Conservation (phyloP, 2,329 filamentous ascomycete species). For the Pleurostoma richardsiae region DNA sequence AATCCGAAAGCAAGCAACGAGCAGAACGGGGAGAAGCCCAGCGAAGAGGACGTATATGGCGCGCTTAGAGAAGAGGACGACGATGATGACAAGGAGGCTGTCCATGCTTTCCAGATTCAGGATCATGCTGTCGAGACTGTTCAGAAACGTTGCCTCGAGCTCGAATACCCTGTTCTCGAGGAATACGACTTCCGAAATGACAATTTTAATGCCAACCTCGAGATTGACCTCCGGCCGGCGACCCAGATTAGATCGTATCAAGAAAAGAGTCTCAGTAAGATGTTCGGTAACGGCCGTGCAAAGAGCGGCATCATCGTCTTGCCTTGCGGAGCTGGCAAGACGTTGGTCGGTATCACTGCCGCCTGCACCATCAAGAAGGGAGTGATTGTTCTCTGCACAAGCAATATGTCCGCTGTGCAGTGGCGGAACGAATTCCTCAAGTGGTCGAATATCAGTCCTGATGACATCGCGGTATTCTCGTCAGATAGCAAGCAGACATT, state of each 20-base stretch:
- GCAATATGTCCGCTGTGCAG: constrained; percentile 95
- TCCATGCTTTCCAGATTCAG: constrained; percentile 89
- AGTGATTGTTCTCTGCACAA: constrained; percentile 90
- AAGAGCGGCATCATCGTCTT: constrained; percentile 97
- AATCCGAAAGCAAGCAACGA: constrained; percentile 28
- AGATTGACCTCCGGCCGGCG: constrained; percentile 86
- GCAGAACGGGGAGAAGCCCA: constrained; percentile 43
- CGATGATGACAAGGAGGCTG: constrained; percentile 79
- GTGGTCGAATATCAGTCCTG: constrained; percentile 92
- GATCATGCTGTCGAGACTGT: constrained; percentile 79
- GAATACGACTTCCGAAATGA: constrained; percentile 98
- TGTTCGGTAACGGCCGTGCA: constrained; percentile 97
- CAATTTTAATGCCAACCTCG: constrained; percentile 79
- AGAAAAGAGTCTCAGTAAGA: constrained; percentile 95
- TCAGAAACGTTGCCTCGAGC: constrained; percentile 81
- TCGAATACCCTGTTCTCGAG: constrained; percentile 84
- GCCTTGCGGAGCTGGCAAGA: constrained; percentile 95
- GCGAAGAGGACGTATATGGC: constrained; percentile 65
- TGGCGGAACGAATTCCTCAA: constrained; percentile 96
- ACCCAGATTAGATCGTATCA: constrained; percentile 93
- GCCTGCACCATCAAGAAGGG: constrained; percentile 98
- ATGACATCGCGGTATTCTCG: constrained; percentile 92
- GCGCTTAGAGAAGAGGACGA: constrained; percentile 76
- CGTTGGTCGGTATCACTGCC: constrained; percentile 94
- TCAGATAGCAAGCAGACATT: constrained; percentile 85